Base-by-base conservation (phyloP, 192 early-diverging fungal species). In the Backusella luteola region DNA sequence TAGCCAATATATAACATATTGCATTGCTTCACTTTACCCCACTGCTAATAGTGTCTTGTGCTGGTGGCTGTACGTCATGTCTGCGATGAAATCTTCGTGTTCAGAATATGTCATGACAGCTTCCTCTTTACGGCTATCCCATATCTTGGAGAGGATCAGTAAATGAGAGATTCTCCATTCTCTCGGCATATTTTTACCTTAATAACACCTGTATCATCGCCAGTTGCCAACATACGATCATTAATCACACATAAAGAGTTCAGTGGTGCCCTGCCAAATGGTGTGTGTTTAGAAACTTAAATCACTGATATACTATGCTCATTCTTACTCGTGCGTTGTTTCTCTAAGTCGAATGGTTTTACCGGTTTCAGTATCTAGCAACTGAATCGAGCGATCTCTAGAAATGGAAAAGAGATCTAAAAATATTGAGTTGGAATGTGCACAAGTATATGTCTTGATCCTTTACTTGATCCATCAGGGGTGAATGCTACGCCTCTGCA, bases 1-100 rank as follows among this genome's bases (percentile, higher is more conserved):
- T 3, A 39, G 0, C 38, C 38, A 39, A 39, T 8, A 68, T 17
- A 36, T 66, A 19, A 70, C 21, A 34, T 49, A 21, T n/a, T 38
- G 6, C 34, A 4, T 26, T 9, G 8, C 23, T 36, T 11, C 17
- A 32, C 12, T 46, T 66, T 78, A 91, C 89, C 90, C 88, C 26
- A 93, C 89, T 0, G 90, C 91, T 26, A 99, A 83, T 66, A 99
- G 76, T 1, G 95, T 95, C 39, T 92, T 93, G 67, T 93, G 93
- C 32, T 89, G 81, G 5, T 75, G 59, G 42, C 91, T 87, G 77
- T 84, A 98, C 3, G 84, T 82, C 86, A 98, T 90, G 72, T 96
- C 94, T 0, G 96, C 93, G 66, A 99, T 96, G 75, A 93, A 98
- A 83, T 99, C 98, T 12, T 89, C 90, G 77, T 99, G 94, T 69